Evolutionary conservation across 1,139 yeast genomes (phyloP), one percentile per base, ranked within the genome.

Genomic region (Pichia sp.): DNA sequence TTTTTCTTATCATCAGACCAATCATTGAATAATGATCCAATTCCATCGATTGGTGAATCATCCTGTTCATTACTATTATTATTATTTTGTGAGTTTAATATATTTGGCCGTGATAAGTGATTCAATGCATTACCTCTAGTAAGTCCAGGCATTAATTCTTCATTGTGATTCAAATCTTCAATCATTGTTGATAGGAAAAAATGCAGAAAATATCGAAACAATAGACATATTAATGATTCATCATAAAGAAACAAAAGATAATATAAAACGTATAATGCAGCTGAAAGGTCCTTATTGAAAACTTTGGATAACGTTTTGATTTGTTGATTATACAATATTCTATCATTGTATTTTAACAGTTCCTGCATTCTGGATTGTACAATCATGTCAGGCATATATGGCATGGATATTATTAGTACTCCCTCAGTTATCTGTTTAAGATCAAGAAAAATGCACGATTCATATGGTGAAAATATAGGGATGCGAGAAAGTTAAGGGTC

Each of bases 211-310:
- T 49, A 47, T 45, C 53, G 51, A 5, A 50, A 10, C 7, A 48
- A 6, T 10, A 45, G 42, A n/a, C 48, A 44, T 14, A 53, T 11
- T 16, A 53, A 6, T n/a, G 56, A 53, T 44, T 47, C 56, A 49
- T 53, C 56, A 25, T 42, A 51, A 3, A 53, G 13, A 11, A 49
- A 49, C 41, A 48, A n/a, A 27, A 53, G 31, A 27, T 49, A 53
- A 18, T 53, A 45, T 28, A 47, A 25, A 8, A 48, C 48, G 36
- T 50, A 48, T 18, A 48, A 28, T 13, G 39, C 7, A 1, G 42
- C 18, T 42, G 47, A 47, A 19, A 50, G 29, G 14, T 53, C 51
- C 16, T 19, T 41, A 25, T 47, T 53, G 22, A 53, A 44, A 16
- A 42, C 36, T 36, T 42, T 31, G 11, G 52, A 43, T 4, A 50